Conservation (phyloP, 495 filamentous ascomycete species). For the Xylaria cubensis region DNA sequence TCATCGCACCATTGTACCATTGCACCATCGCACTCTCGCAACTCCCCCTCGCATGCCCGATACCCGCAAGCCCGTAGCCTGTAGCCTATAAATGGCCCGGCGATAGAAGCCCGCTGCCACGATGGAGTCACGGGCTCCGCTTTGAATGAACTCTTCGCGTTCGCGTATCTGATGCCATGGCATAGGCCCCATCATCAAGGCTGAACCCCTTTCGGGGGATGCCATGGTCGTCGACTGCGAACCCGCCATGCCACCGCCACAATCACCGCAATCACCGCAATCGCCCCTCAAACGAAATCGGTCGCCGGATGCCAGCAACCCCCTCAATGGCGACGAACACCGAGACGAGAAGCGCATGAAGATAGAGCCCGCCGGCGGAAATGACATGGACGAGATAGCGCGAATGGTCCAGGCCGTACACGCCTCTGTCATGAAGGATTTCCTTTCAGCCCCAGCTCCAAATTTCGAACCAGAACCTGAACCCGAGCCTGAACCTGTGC, state of each 20-base stretch:
- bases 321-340: slow-evolving; percentile 31
- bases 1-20: background rate
- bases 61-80: background rate
- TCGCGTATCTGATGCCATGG: slow-evolving; percentile 24
- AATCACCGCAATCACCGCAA: slow-evolving; percentile 31
- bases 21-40: background rate
- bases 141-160: background rate
- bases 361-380: slow-evolving; percentile 34
- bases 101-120: background rate
- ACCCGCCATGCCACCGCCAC: slow-evolving; percentile 9
- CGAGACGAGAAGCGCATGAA: slow-evolving; percentile 45
- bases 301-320: slow-evolving; percentile 31
- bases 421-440: slow-evolving; percentile 40
- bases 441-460: slow-evolving; percentile 26
- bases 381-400: slow-evolving; percentile 38
- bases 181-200: slow-evolving; percentile 35
- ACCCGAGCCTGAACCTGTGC: background rate
- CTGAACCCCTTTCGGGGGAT: slow-evolving; percentile 32
- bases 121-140: background rate
- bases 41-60: background rate
- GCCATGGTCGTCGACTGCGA: slow-evolving; percentile 36
- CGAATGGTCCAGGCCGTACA: slow-evolving; percentile 40
- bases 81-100: background rate
- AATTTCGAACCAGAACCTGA: background rate
- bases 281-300: slow-evolving; percentile 44